A percentile compares a stretch with the other conserved stretches of the same genome.
Evolutionary conservation across 1,284 basidiomycete species (phyloP).

Genomic region (Trichosporon ovoides): DNA sequence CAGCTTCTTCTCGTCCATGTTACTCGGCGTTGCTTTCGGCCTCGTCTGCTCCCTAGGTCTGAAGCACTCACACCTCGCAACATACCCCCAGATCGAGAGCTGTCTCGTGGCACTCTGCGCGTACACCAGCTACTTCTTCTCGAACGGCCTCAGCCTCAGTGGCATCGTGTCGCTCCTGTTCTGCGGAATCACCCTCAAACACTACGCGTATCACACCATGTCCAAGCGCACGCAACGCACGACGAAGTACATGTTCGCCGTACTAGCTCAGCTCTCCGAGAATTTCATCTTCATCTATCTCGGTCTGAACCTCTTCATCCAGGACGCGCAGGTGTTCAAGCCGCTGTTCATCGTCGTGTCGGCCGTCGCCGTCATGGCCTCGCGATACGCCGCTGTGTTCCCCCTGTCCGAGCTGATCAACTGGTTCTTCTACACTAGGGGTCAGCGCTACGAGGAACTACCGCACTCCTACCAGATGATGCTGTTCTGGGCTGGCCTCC

Average conservation of each 20-base stretch:
- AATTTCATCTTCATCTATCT: constrained; percentile 99
- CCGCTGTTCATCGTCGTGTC: constrained; percentile 90
- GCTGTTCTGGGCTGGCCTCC: constrained; percentile 97
- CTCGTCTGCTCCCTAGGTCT: constrained; percentile 83
- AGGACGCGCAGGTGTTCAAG: constrained; percentile 83
- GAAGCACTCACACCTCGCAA: constrained; percentile 84
- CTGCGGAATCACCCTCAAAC: constrained; percentile 98
- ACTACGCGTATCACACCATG: constrained; percentile 99
- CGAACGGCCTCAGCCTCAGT: constrained; percentile 87
- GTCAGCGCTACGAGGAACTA: constrained; percentile 77
- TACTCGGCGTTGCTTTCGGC: constrained; percentile 84
- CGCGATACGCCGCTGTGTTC: constrained; percentile 93
- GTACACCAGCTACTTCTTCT: constrained; percentile 98
- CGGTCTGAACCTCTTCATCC: constrained; percentile 89
- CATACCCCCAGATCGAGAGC: constrained; percentile 87
- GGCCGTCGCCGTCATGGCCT: constrained; percentile 79
- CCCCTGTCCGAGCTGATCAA: constrained; percentile 95
- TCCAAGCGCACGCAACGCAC: constrained; percentile 87
- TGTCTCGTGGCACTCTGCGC: constrained; percentile 91
- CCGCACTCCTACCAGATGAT: constrained; percentile 97
- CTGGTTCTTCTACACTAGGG: constrained; percentile 73
- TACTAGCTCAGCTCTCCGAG: constrained; percentile 88
- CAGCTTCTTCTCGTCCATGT: constrained; percentile 90
- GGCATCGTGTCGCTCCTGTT: constrained; percentile 97
- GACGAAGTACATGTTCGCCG: constrained; percentile 89